phyloP scores from a whole-genome alignment of 805 yeast species.

The Sungouiella blattae region DNA sequence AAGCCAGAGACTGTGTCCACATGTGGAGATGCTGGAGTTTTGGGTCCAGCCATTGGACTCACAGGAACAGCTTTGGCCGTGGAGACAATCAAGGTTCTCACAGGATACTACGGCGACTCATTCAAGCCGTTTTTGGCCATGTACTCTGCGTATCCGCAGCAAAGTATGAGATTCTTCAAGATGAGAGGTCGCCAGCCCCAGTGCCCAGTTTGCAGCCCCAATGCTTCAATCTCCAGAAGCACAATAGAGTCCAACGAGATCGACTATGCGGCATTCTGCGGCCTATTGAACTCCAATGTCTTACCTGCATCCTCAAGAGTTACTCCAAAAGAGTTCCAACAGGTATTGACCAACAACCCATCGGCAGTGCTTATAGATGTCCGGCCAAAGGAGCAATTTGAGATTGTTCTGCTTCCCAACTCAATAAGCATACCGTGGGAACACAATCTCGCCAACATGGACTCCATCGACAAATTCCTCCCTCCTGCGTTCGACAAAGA shows the following conservation, averaged over 20 bases:
- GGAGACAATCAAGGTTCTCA: conserved; percentile 74
- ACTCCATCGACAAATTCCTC: conserved; percentile 18
- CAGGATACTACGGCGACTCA: conserved; percentile 49
- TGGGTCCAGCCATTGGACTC: conserved; percentile 95
- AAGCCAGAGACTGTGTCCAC: conserved; percentile 76
- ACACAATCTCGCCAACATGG: conserved; percentile 29
- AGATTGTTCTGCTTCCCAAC: conserved; percentile 56
- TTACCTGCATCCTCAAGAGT: conserved; percentile 46
- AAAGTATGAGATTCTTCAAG: conserved; percentile 66
- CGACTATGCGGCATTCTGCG: conserved; percentile 77
- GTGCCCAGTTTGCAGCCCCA: conserved; percentile 65
- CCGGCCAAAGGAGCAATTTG: conserved; percentile 73
- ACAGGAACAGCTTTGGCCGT: conserved; percentile 87
- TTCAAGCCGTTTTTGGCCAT: conserved; percentile 68
- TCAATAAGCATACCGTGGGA: conserved; percentile 65
- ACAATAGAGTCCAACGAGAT: conserved; percentile 45
- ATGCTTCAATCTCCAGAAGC: conserved; percentile 47
- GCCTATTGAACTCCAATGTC: conserved; percentile 46
- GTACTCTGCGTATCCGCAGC: conserved; percentile 66
- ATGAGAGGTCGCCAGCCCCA: conserved; percentile 64
- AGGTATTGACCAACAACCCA: conserved; percentile 14
- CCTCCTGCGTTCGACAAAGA: conserved; percentile 18
- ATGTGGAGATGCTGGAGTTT: conserved; percentile 90
- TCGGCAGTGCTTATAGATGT: conserved; percentile 62
- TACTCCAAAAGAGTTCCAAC: conserved; percentile 33